A percentile compares a stretch with the other conserved stretches of the same genome.
Evolutionary conservation across 2,329 filamentous ascomycete species (phyloP).

Genomic region (Calycina marina): DNA sequence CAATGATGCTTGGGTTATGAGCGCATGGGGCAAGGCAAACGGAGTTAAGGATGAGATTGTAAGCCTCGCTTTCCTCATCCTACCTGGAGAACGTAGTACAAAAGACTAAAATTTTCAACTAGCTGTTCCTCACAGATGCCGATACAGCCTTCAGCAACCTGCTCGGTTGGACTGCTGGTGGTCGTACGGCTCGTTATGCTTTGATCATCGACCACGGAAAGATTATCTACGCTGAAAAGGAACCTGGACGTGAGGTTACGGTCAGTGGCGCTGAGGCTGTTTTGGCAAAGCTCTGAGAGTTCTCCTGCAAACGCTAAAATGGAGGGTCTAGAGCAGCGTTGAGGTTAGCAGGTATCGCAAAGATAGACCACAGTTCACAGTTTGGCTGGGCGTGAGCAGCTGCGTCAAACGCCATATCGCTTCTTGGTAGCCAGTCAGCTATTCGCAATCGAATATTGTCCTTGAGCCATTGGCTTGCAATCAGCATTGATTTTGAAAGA

Average conservation of each 20-base stretch:
- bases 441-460: no score
- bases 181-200: constrained; percentile 50
- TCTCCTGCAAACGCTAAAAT: no score
- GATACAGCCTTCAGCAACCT: constrained; percentile 50
- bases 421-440: no score
- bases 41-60: constrained; percentile 47
- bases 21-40: constrained; percentile 59
- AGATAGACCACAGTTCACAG: no score
- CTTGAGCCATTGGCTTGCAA: no score
- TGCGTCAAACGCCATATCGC: no score
- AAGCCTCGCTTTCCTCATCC: constrained; percentile 16
- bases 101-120: background rate
- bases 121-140: constrained; percentile 53
- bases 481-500: no score
- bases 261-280: constrained; percentile 22
- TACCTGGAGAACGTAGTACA: no score
- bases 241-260: constrained; percentile 26
- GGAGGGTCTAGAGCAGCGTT: no score
- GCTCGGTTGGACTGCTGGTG: constrained; percentile 46
- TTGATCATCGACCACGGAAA: constrained; percentile 55
- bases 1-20: constrained; percentile 60
- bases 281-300: constrained; percentile 18
- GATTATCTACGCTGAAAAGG: constrained; percentile 51
- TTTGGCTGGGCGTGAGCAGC: no score
- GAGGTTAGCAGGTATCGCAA: no score